Conservation (phyloP, 2,329 filamentous ascomycete species). For the Pseudofabraea citricarpa region DNA sequence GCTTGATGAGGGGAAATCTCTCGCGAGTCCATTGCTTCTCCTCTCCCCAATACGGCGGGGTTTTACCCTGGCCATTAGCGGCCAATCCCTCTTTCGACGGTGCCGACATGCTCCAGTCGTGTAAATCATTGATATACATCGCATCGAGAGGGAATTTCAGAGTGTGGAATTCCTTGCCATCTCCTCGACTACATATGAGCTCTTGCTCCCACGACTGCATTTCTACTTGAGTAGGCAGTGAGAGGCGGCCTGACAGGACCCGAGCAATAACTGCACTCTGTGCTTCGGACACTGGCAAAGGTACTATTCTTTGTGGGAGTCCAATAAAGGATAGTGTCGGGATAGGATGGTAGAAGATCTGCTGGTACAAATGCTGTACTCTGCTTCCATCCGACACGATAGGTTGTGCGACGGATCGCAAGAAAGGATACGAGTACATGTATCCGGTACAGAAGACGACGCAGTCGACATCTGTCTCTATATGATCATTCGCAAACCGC, state of each 20-base stretch:
- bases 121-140: slow-evolving; percentile 61
- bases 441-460: slow-evolving; percentile 86
- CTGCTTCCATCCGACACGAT: slow-evolving; percentile 63
- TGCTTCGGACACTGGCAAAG: slow-evolving; percentile 72
- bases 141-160: slow-evolving; percentile 53
- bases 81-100: slow-evolving; percentile 17
- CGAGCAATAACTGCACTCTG: slow-evolving; percentile 72
- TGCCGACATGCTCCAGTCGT: slow-evolving; percentile 53
- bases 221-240: slow-evolving; percentile 52
- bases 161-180: slow-evolving; percentile 36
- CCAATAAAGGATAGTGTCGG: slow-evolving; percentile 73
- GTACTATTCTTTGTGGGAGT: slow-evolving; percentile 74
- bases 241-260: slow-evolving; percentile 65
- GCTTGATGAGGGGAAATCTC: slow-evolving; percentile 43
- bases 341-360: slow-evolving; percentile 68
- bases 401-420: slow-evolving; percentile 39
- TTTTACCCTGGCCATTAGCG: slow-evolving; percentile 48
- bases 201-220: slow-evolving; percentile 65
- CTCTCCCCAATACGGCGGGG: slow-evolving; percentile 65
- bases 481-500: slow-evolving; percentile 56
- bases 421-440: slow-evolving; percentile 74
- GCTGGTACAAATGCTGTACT: slow-evolving; percentile 68
- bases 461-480: slow-evolving; percentile 63
- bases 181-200: slow-evolving; percentile 30
- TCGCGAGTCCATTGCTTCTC: slow-evolving; percentile 66